Percentiles rank a stretch among this genome's conserved stretches.
phyloP scores from a whole-genome alignment of 176 grass and related monocot genomes.

The Aegilops speltoides region DNA sequence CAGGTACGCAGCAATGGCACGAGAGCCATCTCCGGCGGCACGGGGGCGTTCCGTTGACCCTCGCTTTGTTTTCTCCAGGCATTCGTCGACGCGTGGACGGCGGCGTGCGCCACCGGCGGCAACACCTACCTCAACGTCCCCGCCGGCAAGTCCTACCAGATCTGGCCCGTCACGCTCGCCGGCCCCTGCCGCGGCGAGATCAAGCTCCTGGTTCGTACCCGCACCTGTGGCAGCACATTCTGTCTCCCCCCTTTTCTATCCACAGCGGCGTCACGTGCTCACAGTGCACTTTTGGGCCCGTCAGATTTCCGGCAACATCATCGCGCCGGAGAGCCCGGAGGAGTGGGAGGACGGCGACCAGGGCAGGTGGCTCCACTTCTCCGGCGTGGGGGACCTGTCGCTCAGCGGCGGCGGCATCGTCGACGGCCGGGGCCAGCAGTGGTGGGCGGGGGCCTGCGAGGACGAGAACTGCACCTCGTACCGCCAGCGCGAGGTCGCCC shows the following conservation, averaged over 20 bases:
- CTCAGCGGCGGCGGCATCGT: constrained; percentile 63
- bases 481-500: constrained; percentile 6
- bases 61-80: constrained; percentile 37
- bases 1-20: constrained; percentile 12
- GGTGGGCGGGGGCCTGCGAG: constrained; percentile 62
- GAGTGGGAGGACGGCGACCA: constrained; percentile 19
- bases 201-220: constrained; percentile 20
- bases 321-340: constrained; percentile 53
- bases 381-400: constrained; percentile 33
- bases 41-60: background rate
- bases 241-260: too few relatives aligned
- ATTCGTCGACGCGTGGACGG: constrained; percentile 51
- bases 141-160: constrained; percentile 49
- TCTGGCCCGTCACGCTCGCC: constrained; percentile 49
- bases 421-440: constrained; percentile 56
- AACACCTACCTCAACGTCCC: constrained; percentile 45
- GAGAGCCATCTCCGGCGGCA: background rate
- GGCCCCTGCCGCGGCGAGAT: constrained; percentile 53
- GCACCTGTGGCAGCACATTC: too few relatives aligned
- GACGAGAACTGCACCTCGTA: constrained; percentile 1
- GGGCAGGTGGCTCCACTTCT: constrained; percentile 49
- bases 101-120: constrained; percentile 36
- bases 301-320: constrained; percentile 48
- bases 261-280: too few relatives aligned
- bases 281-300: too few relatives aligned